Conservation (phyloP, 495 filamentous ascomycete species). For the Beverwykella pulmonaria region DNA sequence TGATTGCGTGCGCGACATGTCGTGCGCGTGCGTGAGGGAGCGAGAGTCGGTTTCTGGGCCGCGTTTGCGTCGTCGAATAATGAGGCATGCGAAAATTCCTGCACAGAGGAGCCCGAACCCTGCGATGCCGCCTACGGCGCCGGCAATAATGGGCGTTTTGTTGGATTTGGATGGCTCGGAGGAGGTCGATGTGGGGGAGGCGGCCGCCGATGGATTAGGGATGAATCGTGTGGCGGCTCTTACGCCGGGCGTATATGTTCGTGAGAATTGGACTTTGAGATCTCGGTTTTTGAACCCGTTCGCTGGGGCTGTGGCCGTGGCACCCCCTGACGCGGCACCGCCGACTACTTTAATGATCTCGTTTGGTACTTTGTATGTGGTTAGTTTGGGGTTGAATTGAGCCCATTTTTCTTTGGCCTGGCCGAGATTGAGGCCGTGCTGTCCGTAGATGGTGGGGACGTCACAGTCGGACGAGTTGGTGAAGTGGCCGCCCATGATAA, state of each 20-base stretch:
- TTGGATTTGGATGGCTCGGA: background rate
- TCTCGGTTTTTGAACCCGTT: constrained; percentile 7
- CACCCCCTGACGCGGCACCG: constrained; percentile 34
- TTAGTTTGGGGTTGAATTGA: constrained; percentile 44
- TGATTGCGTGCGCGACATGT: background rate
- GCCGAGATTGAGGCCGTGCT: constrained; percentile 51
- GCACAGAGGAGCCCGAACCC: background rate
- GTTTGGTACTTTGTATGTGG: constrained; percentile 48
- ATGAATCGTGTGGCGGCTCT: constrained; percentile 9
- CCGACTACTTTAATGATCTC: constrained; percentile 49
- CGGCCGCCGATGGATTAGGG: background rate
- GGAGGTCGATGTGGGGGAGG: background rate
- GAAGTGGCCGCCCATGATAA: constrained; percentile 53
- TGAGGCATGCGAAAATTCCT: background rate
- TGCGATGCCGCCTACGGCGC: background rate
- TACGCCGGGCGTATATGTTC: constrained; percentile 5
- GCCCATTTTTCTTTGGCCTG: constrained; percentile 48
- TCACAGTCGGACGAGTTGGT: constrained; percentile 42
- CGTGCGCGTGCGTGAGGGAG: background rate
- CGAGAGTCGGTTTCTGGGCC: background rate
- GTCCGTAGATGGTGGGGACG: constrained; percentile 43
- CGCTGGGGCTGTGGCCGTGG: constrained; percentile 5
- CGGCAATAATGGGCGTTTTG: background rate
- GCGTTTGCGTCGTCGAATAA: background rate
- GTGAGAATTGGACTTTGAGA: constrained; percentile 1